phyloP scores from a whole-genome alignment of 75 land plant genomes.

The Isoetes taiwanensis region DNA sequence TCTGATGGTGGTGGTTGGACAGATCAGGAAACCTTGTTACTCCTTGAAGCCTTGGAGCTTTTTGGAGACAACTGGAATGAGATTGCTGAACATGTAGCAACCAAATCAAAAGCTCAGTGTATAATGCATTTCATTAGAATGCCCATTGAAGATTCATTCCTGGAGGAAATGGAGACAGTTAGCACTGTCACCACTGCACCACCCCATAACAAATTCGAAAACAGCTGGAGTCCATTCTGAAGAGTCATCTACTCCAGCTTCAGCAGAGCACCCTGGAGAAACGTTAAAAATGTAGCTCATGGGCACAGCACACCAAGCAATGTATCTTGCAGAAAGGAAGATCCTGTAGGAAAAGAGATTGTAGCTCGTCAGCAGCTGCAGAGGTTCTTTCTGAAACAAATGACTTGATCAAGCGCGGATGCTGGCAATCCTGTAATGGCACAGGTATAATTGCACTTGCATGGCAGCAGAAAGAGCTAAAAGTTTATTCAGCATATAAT shows the following conservation, averaged over 20 bases:
- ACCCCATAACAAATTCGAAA: too few relatives aligned
- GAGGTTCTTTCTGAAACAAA: conserved; percentile 28
- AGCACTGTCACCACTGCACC: too few relatives aligned
- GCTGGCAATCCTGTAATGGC: conserved; percentile 96
- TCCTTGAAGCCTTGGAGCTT: conserved; percentile 86
- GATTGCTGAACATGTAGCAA: conserved; percentile 95
- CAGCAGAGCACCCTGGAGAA: not conserved
- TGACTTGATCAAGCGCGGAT: conserved; percentile 44
- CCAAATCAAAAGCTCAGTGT: conserved; percentile 87
- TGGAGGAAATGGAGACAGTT: conserved; percentile 45
- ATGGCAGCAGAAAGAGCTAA: too few relatives aligned
- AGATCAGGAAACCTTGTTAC: conserved; percentile 89
- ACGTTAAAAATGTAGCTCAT: not conserved
- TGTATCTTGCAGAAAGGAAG: conserved; percentile 16
- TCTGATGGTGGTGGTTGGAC: conserved; percentile 81
- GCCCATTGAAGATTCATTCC: conserved; percentile 81
- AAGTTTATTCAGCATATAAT: too few relatives aligned
- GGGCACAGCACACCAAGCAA: not conserved
- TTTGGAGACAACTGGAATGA: conserved; percentile 95
- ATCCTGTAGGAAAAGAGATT: conserved; percentile 12
- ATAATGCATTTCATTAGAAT: conserved; percentile 83
- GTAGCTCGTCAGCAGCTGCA: conserved; percentile 13
- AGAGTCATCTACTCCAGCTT: conserved; percentile 10
- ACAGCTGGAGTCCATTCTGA: too few relatives aligned
- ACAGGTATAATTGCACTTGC: too few relatives aligned